A percentile compares a stretch with the other conserved stretches of the same genome.
Evolutionary conservation across 352 stramenopile genomes (phyloP).

Genomic region (Phytophthora capsici): DNA sequence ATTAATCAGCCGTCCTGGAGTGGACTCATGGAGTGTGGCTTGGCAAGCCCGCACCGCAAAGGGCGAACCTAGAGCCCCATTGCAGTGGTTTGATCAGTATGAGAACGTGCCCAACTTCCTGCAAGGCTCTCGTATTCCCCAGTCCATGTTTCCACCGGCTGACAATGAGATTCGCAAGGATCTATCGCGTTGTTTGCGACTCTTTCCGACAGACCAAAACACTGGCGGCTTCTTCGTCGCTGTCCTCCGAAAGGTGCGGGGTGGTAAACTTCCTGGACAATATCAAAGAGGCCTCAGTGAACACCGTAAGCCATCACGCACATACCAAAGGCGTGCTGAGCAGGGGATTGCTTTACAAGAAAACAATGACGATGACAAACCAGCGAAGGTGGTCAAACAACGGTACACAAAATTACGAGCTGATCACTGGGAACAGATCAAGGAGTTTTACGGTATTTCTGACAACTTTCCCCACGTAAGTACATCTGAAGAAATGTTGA

Average conservation of each 20-base stretch:
- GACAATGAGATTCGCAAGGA: slow-evolving; percentile 57
- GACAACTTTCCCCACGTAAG: slow-evolving; percentile 63
- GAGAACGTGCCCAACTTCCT: slow-evolving; percentile 59
- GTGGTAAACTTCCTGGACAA: slow-evolving; percentile 35
- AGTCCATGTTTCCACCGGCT: slow-evolving; percentile 87
- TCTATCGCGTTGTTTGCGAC: slow-evolving; percentile 64
- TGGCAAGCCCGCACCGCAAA: slow-evolving; percentile 63
- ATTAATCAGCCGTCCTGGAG: slow-evolving; percentile 53
- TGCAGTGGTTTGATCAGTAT: slow-evolving; percentile 68
- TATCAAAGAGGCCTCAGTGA: slow-evolving; percentile 42
- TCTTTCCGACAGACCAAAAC: slow-evolving; percentile 98
- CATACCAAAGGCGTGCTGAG: slow-evolving; percentile 17
- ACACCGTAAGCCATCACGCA: slow-evolving; percentile 24
- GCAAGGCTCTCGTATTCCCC: slow-evolving; percentile 63
- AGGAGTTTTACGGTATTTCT: slow-evolving; percentile 68
- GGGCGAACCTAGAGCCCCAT: slow-evolving; percentile 19
- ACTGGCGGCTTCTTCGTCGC: slow-evolving; percentile 98
- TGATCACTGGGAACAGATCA: slow-evolving; percentile 66
- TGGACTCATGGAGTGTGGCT: slow-evolving; percentile 66
- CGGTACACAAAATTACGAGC: slow-evolving; percentile 57
- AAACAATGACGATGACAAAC: slow-evolving; percentile 9
- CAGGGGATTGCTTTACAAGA: background rate
- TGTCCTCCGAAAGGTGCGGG: slow-evolving; percentile 86
- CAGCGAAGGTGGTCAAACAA: slow-evolving; percentile 35
- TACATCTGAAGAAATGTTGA: background rate